These are phyloP conservation scores for Eucalyptus tenuipes DNA, from an alignment of 345 rosid genomes.

Conservation along the genomic window DNA sequence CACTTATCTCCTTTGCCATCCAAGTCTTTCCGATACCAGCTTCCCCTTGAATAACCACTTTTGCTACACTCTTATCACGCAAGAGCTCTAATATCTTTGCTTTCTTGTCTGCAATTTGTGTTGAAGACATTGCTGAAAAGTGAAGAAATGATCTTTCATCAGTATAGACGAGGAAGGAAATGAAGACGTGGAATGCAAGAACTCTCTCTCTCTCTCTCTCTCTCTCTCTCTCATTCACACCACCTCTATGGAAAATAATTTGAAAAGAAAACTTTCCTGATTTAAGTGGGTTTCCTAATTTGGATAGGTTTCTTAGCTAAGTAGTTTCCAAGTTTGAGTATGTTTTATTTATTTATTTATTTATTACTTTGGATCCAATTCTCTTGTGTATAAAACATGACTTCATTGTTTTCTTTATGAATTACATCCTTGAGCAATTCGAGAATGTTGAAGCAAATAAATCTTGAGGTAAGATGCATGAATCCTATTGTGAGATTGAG, in stretches of 20 bases:
- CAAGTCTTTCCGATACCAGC: constrained; percentile 44
- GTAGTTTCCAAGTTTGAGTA: not conserved
- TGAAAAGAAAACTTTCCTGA: not conserved
- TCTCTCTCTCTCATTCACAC: not conserved
- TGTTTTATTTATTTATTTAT: not conserved
- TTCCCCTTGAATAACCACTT: constrained; percentile 10
- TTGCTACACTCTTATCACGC: not conserved
- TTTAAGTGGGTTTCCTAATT: not conserved
- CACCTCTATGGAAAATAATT: not conserved
- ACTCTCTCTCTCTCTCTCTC: not conserved
- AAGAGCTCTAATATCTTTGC: not conserved
- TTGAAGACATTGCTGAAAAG: not conserved
- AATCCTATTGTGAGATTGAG: not conserved
- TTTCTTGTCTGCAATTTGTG: not conserved
- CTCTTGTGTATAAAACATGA: no score
- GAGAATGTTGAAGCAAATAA: not conserved
- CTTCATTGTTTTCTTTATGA: not conserved
- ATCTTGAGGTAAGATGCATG: fast-evolving
- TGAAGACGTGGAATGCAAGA: not conserved
- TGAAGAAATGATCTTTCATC: not conserved
- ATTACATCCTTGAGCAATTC: not conserved
- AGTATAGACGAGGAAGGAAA: not conserved
- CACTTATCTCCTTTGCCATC: constrained; percentile 12
- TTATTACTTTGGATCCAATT: no score
- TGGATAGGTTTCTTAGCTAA: not conserved